Percentiles rank a stretch among this genome's conserved stretches.
Conservation (phyloP, 768 basidiomycete species). For the Sporobolomyces pararoseus region DNA sequence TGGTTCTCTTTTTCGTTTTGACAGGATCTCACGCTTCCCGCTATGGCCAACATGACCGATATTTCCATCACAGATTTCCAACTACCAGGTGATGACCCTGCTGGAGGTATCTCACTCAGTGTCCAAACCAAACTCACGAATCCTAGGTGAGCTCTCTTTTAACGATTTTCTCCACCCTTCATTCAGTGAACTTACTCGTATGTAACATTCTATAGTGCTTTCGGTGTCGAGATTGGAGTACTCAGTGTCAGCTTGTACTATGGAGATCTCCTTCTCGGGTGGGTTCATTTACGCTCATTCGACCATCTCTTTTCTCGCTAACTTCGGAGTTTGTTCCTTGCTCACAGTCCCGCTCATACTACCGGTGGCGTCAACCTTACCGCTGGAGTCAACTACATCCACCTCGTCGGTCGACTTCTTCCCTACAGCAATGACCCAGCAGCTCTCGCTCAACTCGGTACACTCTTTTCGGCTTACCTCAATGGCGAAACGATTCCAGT, state of each 20-base stretch:
- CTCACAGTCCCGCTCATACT: slow-evolving; percentile 14
- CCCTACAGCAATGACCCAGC: slow-evolving; percentile 54
- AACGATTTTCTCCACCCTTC: neutral
- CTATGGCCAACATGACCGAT: slow-evolving; percentile 61
- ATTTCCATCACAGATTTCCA: slow-evolving; percentile 59
- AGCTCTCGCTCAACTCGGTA: slow-evolving; percentile 57
- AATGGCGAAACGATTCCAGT: slow-evolving; percentile 62
- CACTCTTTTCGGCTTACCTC: slow-evolving; percentile 67
- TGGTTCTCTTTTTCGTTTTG: neutral
- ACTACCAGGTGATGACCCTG: slow-evolving; percentile 64
- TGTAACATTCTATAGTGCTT: slow-evolving; percentile 52
- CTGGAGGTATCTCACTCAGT: slow-evolving; percentile 65
- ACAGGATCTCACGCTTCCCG: slow-evolving; percentile 48
- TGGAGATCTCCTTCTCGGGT: slow-evolving; percentile 48
- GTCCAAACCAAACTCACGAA: slow-evolving; percentile 27
- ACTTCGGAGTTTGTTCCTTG: no score
- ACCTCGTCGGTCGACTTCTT: slow-evolving; percentile 59
- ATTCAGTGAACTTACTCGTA: neutral
- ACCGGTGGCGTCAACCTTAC: slow-evolving; percentile 1
- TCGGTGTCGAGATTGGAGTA: slow-evolving; percentile 66
- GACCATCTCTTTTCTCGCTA: neutral
- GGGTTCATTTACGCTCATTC: neutral
- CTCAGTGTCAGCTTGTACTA: slow-evolving; percentile 63
- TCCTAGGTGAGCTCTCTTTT: slow-evolving; percentile 21
- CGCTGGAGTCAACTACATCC: slow-evolving; percentile 58